Evolutionary conservation across 345 rosid species (phyloP), one percentile per base, ranked within the genome.

Genomic region (Leavenworthia alabamica): DNA sequence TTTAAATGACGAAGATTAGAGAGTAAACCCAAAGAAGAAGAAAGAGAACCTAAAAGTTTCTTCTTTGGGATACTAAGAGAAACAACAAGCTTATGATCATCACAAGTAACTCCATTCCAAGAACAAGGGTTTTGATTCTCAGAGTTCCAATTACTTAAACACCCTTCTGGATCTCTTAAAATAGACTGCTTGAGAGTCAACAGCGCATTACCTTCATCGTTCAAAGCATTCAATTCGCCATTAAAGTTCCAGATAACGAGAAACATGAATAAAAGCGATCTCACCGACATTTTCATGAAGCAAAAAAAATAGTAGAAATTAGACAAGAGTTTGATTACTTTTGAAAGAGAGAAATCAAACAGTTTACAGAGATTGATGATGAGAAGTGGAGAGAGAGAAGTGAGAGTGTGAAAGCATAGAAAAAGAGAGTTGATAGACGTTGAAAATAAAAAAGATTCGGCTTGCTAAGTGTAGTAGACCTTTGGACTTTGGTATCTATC

Each of bases 41-140:
- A 80, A 70, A 92, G 82, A 72, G 71, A 49, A 66, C 96, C 97
- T 66, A 19, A 58, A n/a, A 92, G 95, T 66, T 77, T 85, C 85
- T 82, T 86, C 77, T 73, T 89, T 4, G 98, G 96, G 71, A 92
- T 80, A 80, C 89, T 85, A 52, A 92, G 60, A 70, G 96, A 85
- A 28, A 89, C 80, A 12, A 69, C 68, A 57, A 89, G 79, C 26
- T 64, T 86, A n/a, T 49, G 74, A 11, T 89, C 85, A 56, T 83
- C 80, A 80, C 99, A 92, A 49, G 89, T 82, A 71, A 92, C 67
- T 66, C 96, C 96, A 75, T 89, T 89, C 98, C 97, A 92, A 9
- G 84, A 82, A 77, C 97, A 92, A 66, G 93, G 96, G 73, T 63
- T 71, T n/a, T 73, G 87, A 62, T 77, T 66, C 22, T 89, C 86